These are phyloP conservation scores for Lycium ferocissimum DNA, from an alignment of 257 asterid species.

Conservation along the genomic window DNA sequence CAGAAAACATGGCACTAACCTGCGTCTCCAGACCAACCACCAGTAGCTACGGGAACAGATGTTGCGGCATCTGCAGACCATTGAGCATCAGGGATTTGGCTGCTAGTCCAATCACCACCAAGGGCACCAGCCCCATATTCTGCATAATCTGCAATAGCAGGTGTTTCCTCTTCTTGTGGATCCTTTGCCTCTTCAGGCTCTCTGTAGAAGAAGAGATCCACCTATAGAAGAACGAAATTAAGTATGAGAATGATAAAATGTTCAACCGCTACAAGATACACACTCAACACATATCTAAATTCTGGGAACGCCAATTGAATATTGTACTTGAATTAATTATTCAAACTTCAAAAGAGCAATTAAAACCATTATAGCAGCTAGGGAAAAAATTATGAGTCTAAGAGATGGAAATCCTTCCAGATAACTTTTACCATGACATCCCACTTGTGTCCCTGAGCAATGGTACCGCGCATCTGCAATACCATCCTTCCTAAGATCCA, in stretches of 20 bases:
- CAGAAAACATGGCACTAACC: slow-evolving; percentile 38
- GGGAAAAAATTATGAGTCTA: neutral
- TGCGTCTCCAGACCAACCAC: slow-evolving; percentile 50
- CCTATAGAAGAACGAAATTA: slow-evolving; percentile 36
- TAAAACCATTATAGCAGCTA: neutral
- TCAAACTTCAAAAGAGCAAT: neutral
- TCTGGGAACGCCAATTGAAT: neutral
- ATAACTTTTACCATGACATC: slow-evolving; percentile 50
- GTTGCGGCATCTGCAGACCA: slow-evolving; percentile 45
- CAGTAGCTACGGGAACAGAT: slow-evolving; percentile 34
- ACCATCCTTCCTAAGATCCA: slow-evolving; percentile 63
- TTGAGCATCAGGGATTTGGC: slow-evolving; percentile 53
- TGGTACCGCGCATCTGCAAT: slow-evolving; percentile 55
- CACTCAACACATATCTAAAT: neutral
- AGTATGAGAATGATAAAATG: neutral
- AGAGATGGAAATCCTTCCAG: neutral
- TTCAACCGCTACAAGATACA: neutral
- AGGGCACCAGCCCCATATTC: slow-evolving; percentile 41
- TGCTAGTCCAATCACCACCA: slow-evolving; percentile 55
- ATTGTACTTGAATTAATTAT: neutral
- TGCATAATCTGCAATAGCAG: slow-evolving; percentile 47
- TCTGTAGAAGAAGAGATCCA: slow-evolving; percentile 47
- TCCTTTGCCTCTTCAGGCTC: slow-evolving; percentile 52
- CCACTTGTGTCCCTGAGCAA: slow-evolving; percentile 57
- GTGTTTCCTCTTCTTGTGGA: slow-evolving; percentile 50